Conservation (phyloP, 192 early-diverging fungal genomes). For the Rhizophagus prolifer region DNA sequence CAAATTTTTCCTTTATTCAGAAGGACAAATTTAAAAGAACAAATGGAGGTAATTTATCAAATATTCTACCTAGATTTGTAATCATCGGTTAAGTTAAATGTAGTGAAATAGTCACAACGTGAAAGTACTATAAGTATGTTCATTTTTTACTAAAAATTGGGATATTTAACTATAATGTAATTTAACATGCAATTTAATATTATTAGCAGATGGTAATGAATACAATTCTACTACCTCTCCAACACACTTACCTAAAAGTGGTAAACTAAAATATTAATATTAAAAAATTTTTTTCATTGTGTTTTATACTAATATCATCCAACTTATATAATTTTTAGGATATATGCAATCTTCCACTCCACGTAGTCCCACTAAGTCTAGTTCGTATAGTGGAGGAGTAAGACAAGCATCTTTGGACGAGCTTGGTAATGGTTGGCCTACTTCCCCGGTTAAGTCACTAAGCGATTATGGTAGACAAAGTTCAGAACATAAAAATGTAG, state of each 20-base stretch:
- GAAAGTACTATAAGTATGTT: background rate
- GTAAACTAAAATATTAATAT: background rate
- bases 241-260: background rate
- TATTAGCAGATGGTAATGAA: background rate
- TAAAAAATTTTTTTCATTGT: background rate
- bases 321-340: background rate
- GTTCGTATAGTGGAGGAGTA: background rate
- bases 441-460: background rate
- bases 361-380: background rate
- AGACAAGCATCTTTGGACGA: background rate
- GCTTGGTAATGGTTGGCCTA: background rate
- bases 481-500: constrained; percentile 7
- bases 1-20: constrained; percentile 52
- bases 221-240: background rate
- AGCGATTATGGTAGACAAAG: background rate
- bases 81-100: no score
- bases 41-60: constrained; percentile 44
- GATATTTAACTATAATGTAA: background rate
- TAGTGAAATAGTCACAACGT: background rate
- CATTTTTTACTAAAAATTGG: background rate
- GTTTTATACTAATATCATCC: no score
- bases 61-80: no score
- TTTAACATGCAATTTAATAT: background rate
- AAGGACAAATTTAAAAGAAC: constrained; percentile 48
- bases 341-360: background rate